phyloP scores from a whole-genome alignment of 2,329 filamentous ascomycete species.

The Trichoderma sp. region DNA sequence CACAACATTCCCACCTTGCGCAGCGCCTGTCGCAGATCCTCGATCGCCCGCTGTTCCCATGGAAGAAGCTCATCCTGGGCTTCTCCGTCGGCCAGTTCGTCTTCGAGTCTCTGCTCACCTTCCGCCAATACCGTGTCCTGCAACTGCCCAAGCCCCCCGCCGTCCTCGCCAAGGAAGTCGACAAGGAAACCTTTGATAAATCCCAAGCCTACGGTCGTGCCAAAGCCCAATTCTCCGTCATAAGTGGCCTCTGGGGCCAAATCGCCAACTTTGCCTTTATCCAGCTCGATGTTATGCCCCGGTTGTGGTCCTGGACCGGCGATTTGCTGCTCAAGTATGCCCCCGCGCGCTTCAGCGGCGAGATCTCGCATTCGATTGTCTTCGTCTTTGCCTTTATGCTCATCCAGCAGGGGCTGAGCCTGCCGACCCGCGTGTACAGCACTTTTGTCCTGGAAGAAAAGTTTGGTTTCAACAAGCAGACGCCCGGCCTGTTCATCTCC shows the following conservation, averaged over 20 bases:
- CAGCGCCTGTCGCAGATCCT: constrained; percentile 78
- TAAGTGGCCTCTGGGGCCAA: constrained; percentile 79
- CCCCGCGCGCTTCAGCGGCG: constrained; percentile 76
- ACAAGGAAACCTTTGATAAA: constrained; percentile 88
- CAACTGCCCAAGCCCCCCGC: constrained; percentile 76
- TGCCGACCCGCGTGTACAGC: constrained; percentile 85
- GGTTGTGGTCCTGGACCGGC: constrained; percentile 83
- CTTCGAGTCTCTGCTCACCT: constrained; percentile 83
- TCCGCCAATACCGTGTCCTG: constrained; percentile 86
- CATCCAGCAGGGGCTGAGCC: constrained; percentile 71
- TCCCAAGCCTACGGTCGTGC: constrained; percentile 94
- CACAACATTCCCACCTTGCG: background rate
- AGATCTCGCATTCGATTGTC: constrained; percentile 88
- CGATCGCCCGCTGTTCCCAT: constrained; percentile 90
- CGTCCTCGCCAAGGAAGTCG: constrained; percentile 83
- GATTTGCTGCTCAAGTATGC: constrained; percentile 69
- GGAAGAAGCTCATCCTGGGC: constrained; percentile 93
- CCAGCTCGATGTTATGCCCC: constrained; percentile 85
- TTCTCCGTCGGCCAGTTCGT: constrained; percentile 91
- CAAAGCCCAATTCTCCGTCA: constrained; percentile 85
- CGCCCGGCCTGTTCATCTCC: constrained; percentile 77
- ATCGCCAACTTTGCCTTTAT: constrained; percentile 86
- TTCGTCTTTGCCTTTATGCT: constrained; percentile 87
- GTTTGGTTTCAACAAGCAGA: constrained; percentile 99
- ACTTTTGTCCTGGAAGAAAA: constrained; percentile 95